A percentile compares a stretch with the other conserved stretches of the same genome.
phyloP scores from a whole-genome alignment of 2,329 filamentous ascomycete genomes.

The Aspergillus flavus region DNA sequence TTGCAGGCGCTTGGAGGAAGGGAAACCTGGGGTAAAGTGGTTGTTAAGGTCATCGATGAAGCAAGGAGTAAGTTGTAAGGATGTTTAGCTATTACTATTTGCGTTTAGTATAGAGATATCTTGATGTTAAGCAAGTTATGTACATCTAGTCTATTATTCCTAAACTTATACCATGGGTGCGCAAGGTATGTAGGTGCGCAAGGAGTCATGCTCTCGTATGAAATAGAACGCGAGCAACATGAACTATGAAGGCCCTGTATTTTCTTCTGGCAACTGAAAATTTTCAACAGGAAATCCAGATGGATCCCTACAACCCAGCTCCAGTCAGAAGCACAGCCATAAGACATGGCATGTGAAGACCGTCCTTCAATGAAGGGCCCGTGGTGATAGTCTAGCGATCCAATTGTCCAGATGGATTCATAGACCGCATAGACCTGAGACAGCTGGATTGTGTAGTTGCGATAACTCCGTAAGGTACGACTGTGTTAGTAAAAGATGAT shows the following conservation, averaged over 20 bases:
- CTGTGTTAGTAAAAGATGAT: not conserved
- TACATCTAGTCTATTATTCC: not conserved
- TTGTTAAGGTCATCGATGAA: slow-evolving; percentile 79
- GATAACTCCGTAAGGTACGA: not conserved
- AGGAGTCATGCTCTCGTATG: slow-evolving; percentile 51
- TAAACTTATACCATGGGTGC: slow-evolving; percentile 5
- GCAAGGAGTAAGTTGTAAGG: slow-evolving; percentile 50
- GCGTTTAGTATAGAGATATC: not conserved
- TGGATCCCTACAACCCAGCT: slow-evolving; percentile 37
- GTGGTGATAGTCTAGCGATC: slow-evolving; percentile 21
- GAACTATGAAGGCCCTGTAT: slow-evolving; percentile 50
- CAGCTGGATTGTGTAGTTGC: slow-evolving; percentile 42
- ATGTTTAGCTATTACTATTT: not conserved
- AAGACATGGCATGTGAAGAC: slow-evolving; percentile 44
- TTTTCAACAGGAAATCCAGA: slow-evolving; percentile 14
- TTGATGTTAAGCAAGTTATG: slow-evolving; percentile 3
- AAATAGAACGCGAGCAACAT: slow-evolving; percentile 37
- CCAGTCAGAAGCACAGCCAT: slow-evolving; percentile 44
- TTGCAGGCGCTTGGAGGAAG: slow-evolving; percentile 75
- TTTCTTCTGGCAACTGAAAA: slow-evolving; percentile 42
- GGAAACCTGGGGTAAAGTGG: slow-evolving; percentile 95
- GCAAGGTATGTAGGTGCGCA: slow-evolving; percentile 42
- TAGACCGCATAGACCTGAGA: slow-evolving; percentile 25
- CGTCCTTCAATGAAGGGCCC: slow-evolving; percentile 40
- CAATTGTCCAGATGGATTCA: slow-evolving; percentile 6